phyloP scores from a whole-genome alignment of 345 rosid species.

The Citrus cavaleriei region DNA sequence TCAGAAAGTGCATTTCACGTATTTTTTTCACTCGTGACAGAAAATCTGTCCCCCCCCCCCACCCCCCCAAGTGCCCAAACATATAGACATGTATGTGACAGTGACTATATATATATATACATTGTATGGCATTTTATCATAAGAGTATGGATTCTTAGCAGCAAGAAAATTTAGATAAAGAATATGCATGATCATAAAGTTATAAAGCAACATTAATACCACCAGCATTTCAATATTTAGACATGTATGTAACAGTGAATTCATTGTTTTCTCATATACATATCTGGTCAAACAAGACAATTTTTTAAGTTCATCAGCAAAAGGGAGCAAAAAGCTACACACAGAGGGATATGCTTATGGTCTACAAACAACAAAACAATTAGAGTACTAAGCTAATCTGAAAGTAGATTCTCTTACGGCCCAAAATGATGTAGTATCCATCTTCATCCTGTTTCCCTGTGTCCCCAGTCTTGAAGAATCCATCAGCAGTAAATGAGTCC shows the following conservation, averaged over 20 bases:
- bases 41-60: neutral
- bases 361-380: neutral
- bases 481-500: constrained; percentile 77
- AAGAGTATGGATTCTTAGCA: neutral
- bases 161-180: neutral
- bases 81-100: no score
- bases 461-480: constrained; percentile 96
- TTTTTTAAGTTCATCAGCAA: neutral
- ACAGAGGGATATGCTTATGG: neutral
- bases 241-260: neutral
- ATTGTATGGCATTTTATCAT: neutral
- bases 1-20: neutral
- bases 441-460: constrained; percentile 85
- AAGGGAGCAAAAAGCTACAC: neutral
- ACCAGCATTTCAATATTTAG: neutral
- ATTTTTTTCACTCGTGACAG: neutral
- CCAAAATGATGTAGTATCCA: constrained; percentile 84
- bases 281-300: neutral
- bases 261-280: neutral
- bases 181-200: neutral
- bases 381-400: neutral
- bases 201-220: neutral
- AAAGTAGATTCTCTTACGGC: constrained; percentile 60
- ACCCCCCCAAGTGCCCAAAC: no score
- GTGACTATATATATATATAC: no score